Evolutionary conservation across 2,329 filamentous ascomycete species (phyloP), one percentile per base, ranked within the genome.

Genomic region (Trichoderma simmonsii): DNA sequence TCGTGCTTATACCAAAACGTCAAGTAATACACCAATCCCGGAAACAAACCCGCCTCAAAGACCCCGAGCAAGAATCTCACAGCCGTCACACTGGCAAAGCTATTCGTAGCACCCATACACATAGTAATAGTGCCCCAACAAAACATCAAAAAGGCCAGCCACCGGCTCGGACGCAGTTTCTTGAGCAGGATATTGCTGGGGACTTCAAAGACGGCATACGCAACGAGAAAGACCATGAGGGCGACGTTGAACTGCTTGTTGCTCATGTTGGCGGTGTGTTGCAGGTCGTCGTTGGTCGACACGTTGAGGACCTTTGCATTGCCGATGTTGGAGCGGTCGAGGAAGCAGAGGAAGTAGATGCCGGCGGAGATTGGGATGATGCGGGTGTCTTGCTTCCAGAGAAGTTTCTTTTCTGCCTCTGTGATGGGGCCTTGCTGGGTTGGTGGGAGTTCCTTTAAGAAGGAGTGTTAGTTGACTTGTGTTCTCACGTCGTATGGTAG

Each of bases 1-100:
- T 88, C 86, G 75, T 89, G 88, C 59, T 87, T 89, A 79, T 94
- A 94, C 86, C 92, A 94, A 73, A 93, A 89, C 0, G 92, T 93
- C 62, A 94, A 82, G 75, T 93, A 93, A 79, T 89, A 83, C 0
- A 89, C 87, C 75, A 93, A 81, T 0, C 80, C 80, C 0, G 80
- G 80, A 73, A 93, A 93, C 1, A 93, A 81, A 0, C 91, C 92
- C 4, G 91, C 91, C 81, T 94, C 92, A 56, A 91, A 88, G 6
- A 88, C 83, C 5, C 92, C 92, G 0, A 94, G 85, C 9, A 94
- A 79, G 30, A 94, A 85, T 6, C 92, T 88, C 73, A 91, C 89
- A 7, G 85, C 90, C 1, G 92, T 86, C n/a, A 94, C 83, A 11
- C 87, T 86, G 3, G 81, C 85, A 76, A 89, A 93, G 76, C 80